Evolutionary conservation across 345 rosid species (phyloP).

Genomic region (Moricandia moricandioides): DNA sequence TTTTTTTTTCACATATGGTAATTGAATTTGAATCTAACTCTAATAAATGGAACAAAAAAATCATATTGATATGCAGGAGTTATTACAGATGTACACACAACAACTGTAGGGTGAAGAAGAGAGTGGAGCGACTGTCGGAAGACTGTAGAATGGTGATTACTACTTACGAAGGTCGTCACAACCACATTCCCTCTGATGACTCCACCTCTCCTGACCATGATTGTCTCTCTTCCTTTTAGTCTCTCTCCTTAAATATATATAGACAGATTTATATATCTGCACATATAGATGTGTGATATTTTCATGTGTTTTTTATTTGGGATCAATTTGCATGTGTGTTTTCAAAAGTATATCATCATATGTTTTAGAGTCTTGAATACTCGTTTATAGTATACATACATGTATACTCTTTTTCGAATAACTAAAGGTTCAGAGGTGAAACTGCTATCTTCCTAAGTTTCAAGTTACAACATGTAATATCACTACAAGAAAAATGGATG

Average conservation of each 20-base stretch:
- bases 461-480: too few species aligned
- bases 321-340: conserved; percentile 13
- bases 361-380: neutral
- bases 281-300: conserved; percentile 1
- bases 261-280: neutral
- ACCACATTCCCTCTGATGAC: conserved; percentile 83
- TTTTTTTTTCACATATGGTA: neutral
- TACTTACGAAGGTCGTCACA: conserved; percentile 97
- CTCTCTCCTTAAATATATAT: neutral
- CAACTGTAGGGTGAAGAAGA: conserved; percentile 93
- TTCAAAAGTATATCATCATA: neutral
- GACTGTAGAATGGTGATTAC: conserved; percentile 98
- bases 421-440: too few species aligned
- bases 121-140: conserved; percentile 87
- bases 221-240: conserved; percentile 62
- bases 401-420: too few species aligned
- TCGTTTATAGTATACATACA: neutral
- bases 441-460: too few species aligned
- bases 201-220: conserved; percentile 75
- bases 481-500: too few species aligned
- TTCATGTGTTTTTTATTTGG: neutral
- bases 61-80: conserved; percentile 52
- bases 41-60: neutral
- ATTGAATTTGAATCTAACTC: neutral
- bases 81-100: conserved; percentile 85